Evolutionary conservation across 495 filamentous ascomycete species (phyloP), one percentile per base, ranked within the genome.

Genomic region (Aspergillus indologenus): DNA sequence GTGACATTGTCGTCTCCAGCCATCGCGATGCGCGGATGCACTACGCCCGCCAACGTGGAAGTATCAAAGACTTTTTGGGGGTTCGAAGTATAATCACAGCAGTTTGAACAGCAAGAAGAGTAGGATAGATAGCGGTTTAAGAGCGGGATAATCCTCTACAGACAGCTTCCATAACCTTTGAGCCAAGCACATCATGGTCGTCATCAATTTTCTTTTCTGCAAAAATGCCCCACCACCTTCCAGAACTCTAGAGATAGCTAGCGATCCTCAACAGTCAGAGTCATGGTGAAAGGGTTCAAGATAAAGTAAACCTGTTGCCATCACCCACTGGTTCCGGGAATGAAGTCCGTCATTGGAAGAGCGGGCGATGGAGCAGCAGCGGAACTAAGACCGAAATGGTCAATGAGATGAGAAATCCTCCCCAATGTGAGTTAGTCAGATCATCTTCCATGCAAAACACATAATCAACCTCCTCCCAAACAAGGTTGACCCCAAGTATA

Each of bases 1-100:
- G 80, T 79, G 49, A 82, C 74, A 53, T 76, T 66, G 7, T 45
- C 53, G 22, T 54, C 62, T 23, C 54, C 58, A 0, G 66, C 61
- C 74, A 75, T 77, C 22, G 23, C 2, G 34, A 40, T 15, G 12
- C 12, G 12, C 12, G 12, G 34, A 11, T 40, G 34, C 2, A 40
- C 12, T 15, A 14, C 2, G n/a, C n/a, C n/a, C n/a, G n/a, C 34
- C 34, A 15, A 8, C 2, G 34, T 2, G 5, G 12, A 40, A 40
- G 34, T 14, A 40, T n/a, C 12, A 40, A 40, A 15, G 12, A 14
- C 7, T 40, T 4, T 29, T 9, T 4, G 9, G 26, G 26, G 9
- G 4, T 4, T 9, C 26, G 26, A 29, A 29, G 4, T 45, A n/a
- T 18, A 45, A 18, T 52, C 34, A 50, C 1, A 23, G 40, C 1